Evolutionary conservation across 2,329 filamentous ascomycete genomes (phyloP).

Genomic region (Arachnomyces sp.): DNA sequence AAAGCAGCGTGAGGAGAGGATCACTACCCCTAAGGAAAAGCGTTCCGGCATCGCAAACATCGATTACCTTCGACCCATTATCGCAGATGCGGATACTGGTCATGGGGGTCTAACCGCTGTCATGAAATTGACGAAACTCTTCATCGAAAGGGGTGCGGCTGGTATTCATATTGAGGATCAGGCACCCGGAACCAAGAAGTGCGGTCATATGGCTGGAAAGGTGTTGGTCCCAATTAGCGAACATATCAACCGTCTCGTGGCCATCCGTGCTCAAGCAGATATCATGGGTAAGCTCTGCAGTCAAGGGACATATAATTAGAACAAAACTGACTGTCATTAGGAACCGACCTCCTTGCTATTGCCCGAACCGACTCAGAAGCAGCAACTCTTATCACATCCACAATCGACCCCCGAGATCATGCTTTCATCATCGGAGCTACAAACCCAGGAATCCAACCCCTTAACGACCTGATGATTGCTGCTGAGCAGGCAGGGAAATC

Average conservation of each 20-base stretch:
- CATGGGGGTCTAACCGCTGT: constrained; percentile 96
- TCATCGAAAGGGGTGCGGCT: constrained; percentile 90
- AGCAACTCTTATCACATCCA: constrained; percentile 91
- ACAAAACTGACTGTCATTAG: constrained; percentile 28
- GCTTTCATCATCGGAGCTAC: constrained; percentile 84
- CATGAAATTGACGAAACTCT: constrained; percentile 98
- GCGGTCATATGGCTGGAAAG: constrained; percentile 98
- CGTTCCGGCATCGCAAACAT: constrained; percentile 67
- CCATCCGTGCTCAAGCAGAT: constrained; percentile 93
- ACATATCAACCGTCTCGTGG: constrained; percentile 95
- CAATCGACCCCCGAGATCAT: constrained; percentile 92
- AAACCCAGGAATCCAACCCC: constrained; percentile 72
- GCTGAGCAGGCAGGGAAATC: constrained; percentile 75
- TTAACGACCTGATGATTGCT: constrained; percentile 83
- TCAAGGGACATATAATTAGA: background rate
- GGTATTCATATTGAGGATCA: constrained; percentile 99
- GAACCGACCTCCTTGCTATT: constrained; percentile 77
- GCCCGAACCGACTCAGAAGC: constrained; percentile 96
- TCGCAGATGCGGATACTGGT: constrained; percentile 94
- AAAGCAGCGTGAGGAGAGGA: constrained; percentile 92
- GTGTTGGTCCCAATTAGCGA: constrained; percentile 93
- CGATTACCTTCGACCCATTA: constrained; percentile 91
- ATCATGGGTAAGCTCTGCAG: constrained; percentile 84
- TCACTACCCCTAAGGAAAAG: constrained; percentile 64
- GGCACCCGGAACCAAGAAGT: constrained; percentile 98